Conservation (phyloP, 768 basidiomycete genomes). For the Lactarius hengduanensis region DNA sequence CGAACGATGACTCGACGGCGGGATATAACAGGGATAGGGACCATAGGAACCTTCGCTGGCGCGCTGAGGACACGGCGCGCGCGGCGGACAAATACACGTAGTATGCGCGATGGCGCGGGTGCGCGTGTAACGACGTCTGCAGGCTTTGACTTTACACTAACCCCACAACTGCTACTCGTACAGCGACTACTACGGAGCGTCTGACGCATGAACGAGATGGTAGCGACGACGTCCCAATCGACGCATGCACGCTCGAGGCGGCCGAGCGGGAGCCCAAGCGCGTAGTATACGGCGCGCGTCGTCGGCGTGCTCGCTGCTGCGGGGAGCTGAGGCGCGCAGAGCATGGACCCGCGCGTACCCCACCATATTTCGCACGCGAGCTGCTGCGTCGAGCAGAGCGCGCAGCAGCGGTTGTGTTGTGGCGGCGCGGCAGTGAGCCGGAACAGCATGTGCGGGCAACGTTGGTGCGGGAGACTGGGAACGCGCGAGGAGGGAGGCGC, state of each 20-base stretch:
- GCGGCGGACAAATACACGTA: constrained; percentile 14
- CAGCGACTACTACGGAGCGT: background rate
- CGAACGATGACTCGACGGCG: constrained; percentile 5
- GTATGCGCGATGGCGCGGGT: constrained; percentile 7
- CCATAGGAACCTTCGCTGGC: constrained; percentile 5
- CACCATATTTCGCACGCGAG: constrained; percentile 20
- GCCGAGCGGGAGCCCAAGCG: constrained; percentile 17
- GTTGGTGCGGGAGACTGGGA: constrained; percentile 11
- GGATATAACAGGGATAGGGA: background rate
- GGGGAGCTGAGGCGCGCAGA: constrained; percentile 3
- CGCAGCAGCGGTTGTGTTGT: background rate
- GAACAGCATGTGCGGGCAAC: constrained; percentile 3
- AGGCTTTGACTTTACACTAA: background rate
- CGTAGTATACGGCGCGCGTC: constrained; percentile 8
- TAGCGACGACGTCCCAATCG: constrained; percentile 8
- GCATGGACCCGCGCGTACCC: background rate
- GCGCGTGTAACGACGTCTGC: background rate
- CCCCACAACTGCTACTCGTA: background rate
- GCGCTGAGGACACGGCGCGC: constrained; percentile 6
- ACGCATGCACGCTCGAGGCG: constrained; percentile 8
- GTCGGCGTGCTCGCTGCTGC: background rate
- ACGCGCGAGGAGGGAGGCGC: background rate
- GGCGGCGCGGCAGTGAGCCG: background rate
- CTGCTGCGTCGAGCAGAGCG: background rate
- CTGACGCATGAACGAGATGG: constrained; percentile 9